phyloP scores from a whole-genome alignment of 306 rosid genomes.

The Calophaca sinica region DNA sequence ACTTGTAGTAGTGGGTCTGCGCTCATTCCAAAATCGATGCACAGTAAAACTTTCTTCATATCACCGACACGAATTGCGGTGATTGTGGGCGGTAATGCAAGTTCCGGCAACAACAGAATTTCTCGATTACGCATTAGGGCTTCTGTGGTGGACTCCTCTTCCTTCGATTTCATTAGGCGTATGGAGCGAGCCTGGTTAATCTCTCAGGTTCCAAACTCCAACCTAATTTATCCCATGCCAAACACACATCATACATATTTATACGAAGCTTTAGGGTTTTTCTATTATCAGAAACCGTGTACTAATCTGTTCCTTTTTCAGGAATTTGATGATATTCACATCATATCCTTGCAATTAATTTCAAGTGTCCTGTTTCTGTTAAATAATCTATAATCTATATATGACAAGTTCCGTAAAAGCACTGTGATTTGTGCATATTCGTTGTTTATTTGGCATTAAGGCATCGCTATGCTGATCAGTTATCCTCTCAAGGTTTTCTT shows the following conservation, averaged over 20 bases:
- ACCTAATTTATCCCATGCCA: neutral
- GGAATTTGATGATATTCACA: too few relatives aligned
- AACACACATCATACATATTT: neutral
- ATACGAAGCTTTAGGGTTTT: constrained; percentile 7
- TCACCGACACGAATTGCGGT: constrained; percentile 2
- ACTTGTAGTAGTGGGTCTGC: constrained; percentile 44
- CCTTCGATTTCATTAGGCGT: constrained; percentile 79
- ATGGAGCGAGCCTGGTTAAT: constrained; percentile 89
- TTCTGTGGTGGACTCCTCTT: constrained; percentile 74
- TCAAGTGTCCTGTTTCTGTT: neutral
- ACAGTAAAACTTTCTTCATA: constrained; percentile 35
- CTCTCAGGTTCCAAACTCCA: constrained; percentile 65
- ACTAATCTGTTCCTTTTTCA: neutral
- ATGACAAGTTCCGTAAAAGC: neutral
- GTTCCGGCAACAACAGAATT: constrained; percentile 43
- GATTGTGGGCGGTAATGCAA: constrained; percentile 39
- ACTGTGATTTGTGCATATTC: neutral
- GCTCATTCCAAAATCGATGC: constrained; percentile 41
- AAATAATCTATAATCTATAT: neutral
- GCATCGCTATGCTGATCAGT: neutral
- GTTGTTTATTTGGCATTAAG: neutral
- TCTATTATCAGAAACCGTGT: neutral
- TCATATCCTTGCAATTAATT: neutral
- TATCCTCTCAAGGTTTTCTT: neutral
- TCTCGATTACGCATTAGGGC: constrained; percentile 67